Evolutionary conservation across 495 filamentous ascomycete species (phyloP), one percentile per base, ranked within the genome.

Genomic region (Aeminium ludgeri): DNA sequence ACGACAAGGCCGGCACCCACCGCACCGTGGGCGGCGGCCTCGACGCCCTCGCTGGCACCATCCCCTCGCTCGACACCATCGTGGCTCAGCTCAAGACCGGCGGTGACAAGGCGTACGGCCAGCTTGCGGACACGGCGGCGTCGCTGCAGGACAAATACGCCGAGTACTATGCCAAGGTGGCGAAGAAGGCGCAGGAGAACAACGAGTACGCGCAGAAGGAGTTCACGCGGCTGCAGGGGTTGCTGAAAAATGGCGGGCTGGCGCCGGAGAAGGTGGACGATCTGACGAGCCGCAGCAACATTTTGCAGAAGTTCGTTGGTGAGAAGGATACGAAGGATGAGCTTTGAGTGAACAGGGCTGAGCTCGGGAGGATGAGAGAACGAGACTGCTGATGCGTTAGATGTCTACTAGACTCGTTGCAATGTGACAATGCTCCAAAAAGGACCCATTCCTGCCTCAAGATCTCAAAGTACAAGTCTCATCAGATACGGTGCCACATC

Each of bases 101-200:
- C 30, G 59, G 68, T 23, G 53, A 62, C 3, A 69, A 66, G 13
- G 47, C 41, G 53, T 65, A 67, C 1, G 64, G 65, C 38, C 76
- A 86, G 57, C 64, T 79, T 28, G 76, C 74, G 62, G 77, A 81
- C 66, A 70, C 70, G 13, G 80, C 76, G 20, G 65, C 68, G 55
- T 65, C 58, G 34, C 59, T 86, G 18, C 73, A 76, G 63, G 74
- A 84, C 50, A 82, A 82, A 67, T 91, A 84, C 58, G 82, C 81
- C n/a, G 65, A 80, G 59, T 96, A 96, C 72, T 97, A 97, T 57
- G 64, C 89, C 56, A 81, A 81, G 55, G 91, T 92, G 25, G 73
- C 87, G 23, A 69, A 80, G 50, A 97, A 95, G 74, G 59, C 92
- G 30, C 62, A 60, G 55, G 65, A 78, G 62, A 87, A 77, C 57